A percentile compares a stretch with the other conserved stretches of the same genome.
Evolutionary conservation across 2,329 filamentous ascomycete genomes (phyloP).

Genomic region (Aspergillus ustus): DNA sequence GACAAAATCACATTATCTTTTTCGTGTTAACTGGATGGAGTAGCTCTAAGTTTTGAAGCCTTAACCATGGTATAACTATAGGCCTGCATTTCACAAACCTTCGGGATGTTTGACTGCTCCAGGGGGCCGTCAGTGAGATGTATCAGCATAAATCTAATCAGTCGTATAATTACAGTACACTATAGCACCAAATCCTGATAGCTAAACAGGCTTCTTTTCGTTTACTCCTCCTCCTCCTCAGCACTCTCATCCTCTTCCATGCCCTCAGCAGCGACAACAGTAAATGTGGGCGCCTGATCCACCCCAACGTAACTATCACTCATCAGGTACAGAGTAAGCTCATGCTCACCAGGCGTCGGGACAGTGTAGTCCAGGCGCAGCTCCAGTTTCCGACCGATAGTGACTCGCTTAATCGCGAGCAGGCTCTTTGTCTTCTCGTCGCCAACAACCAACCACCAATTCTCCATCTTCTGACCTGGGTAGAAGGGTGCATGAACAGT

Average conservation of each 20-base stretch:
- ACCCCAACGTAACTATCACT: conserved; percentile 96
- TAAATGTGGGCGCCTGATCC: conserved; percentile 92
- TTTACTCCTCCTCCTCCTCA: conserved; percentile 69
- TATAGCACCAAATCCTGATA: conserved; percentile 9
- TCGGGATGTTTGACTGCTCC: no score
- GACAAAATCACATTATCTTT: no score
- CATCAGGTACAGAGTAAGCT: conserved; percentile 91
- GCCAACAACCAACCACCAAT: conserved; percentile 97
- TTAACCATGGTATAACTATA: no score
- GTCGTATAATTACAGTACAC: conserved; percentile 17
- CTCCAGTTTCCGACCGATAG: conserved; percentile 77
- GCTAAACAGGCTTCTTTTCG: conserved; percentile 18
- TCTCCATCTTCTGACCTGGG: conserved; percentile 88
- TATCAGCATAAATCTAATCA: conserved; percentile 9
- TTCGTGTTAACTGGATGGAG: no score
- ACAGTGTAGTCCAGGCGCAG: conserved; percentile 87
- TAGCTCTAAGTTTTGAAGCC: no score
- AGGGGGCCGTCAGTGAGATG: no score
- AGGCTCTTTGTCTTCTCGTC: conserved; percentile 88
- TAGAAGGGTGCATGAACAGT: conserved; percentile 96
- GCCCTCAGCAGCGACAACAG: conserved; percentile 82
- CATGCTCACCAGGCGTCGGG: conserved; percentile 81
- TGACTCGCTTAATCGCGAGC: conserved; percentile 92
- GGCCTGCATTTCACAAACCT: no score
- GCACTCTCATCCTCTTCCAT: conserved; percentile 95